Evolutionary conservation across 75 land plant species (phyloP).

Genomic region (Selaginella tamariscina): DNA sequence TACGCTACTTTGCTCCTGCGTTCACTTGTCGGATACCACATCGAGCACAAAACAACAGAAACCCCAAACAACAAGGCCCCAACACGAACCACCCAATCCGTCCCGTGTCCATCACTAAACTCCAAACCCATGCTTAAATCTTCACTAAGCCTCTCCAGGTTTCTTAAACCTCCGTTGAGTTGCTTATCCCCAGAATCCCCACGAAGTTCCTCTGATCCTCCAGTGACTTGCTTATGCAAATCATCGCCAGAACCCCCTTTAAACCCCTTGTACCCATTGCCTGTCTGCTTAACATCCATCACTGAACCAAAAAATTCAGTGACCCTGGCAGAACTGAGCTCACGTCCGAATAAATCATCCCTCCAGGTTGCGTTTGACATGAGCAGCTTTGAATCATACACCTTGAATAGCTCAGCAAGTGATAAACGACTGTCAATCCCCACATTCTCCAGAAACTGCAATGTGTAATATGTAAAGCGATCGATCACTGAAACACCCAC

Average conservation of each 20-base stretch:
- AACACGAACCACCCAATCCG: background rate
- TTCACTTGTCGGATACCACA: no score
- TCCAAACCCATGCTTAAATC: background rate
- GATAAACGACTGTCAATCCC: conserved; percentile 63
- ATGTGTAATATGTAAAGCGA: conserved; percentile 89
- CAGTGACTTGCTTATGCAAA: no score
- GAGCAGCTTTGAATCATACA: conserved; percentile 58
- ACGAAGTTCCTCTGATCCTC: background rate
- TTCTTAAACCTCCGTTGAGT: background rate
- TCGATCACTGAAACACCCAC: conserved; percentile 98
- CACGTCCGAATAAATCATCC: conserved; percentile 54
- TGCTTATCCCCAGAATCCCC: background rate
- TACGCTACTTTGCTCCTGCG: no score
- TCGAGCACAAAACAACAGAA: background rate
- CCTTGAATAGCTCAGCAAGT: conserved; percentile 59
- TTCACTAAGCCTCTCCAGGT: background rate
- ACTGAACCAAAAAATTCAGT: conserved; percentile 98
- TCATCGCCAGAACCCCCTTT: conserved; percentile 19
- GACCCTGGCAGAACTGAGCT: conserved; percentile 62
- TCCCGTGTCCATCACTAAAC: background rate
- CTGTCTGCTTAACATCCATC: conserved; percentile 86
- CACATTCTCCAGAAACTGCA: conserved; percentile 91
- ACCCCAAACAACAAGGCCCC: background rate
- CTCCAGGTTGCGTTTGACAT: conserved; percentile 86
- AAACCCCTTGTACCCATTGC: conserved; percentile 46